Conservation (phyloP, 345 rosid genomes). For the Populus ilicifolia region DNA sequence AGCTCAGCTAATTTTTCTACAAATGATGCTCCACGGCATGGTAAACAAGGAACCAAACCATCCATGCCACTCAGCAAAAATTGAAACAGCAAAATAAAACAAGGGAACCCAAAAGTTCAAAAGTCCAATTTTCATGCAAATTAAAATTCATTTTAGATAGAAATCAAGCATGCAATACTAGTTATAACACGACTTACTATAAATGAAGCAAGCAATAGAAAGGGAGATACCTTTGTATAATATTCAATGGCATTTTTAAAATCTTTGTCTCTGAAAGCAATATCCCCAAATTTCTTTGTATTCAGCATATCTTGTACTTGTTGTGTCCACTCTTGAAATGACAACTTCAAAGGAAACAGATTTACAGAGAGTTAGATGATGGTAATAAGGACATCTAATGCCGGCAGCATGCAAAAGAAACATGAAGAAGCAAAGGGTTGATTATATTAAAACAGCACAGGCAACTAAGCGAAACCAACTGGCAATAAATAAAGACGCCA, state of each 20-base stretch:
- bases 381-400: not conserved
- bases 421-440: no score
- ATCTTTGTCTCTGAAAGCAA: conserved; percentile 90
- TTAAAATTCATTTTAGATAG: not conserved
- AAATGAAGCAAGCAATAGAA: not conserved
- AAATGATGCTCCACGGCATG: no score
- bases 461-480: not conserved
- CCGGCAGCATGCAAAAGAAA: no score
- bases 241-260: conserved; percentile 82
- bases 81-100: no score
- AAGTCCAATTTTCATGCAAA: no score
- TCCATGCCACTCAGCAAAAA: no score
- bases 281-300: conserved; percentile 88
- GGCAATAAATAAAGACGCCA: not conserved
- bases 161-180: not conserved
- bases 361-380: conserved; percentile 13
- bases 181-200: not conserved
- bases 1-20: no score
- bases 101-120: no score
- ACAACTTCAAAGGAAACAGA: conserved; percentile 46
- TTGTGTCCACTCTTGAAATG: conserved; percentile 98
- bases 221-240: conserved; percentile 70
- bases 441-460: not conserved
- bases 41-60: no score
- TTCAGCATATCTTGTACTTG: conserved; percentile 96